Evolutionary conservation across 176 grass and related monocot species (phyloP), one percentile per base, ranked within the genome.

Genomic region (Oryza longistaminata): DNA sequence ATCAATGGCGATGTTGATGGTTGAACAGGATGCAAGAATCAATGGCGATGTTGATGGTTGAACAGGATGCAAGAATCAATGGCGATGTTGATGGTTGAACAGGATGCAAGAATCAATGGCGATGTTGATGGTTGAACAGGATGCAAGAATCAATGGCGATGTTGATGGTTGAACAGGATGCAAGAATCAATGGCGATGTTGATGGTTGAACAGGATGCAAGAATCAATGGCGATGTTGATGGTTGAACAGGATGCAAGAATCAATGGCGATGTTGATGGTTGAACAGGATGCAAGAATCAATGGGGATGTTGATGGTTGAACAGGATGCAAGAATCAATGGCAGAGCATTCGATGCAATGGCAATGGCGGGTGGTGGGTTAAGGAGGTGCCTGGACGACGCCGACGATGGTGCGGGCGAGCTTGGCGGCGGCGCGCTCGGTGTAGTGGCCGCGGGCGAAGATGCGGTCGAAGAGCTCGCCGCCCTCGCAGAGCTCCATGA

Each of bases 401-500:
- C 87, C 79, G 74, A 88, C 85, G 74, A 97, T 94, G 86, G 94
- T 94, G 43, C 69, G 86, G 34, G 81, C 83, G 79, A 94, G 79
- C 83, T 85, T 92, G 68, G 94, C 86, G 19, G 92, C 88, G 26
- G 88, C 92, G 48, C 92, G 88, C 86, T 94, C 92, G 49, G 86
- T 84, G 79, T 94, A 94, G 76, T 86, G 85, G 3, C 83, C 88
- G 13, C 88, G 76, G 66, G 86, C 86, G 50, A 89, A 87, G 71
- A 94, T 89, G 45, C 92, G 85, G 78, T 94, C 92, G 68, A 94
- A 94, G 35, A 94, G 92, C 80, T 94, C 92, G 17, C 92, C 92
- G 25, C 92, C 89, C 73, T 94, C 83, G 69, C 92, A 94, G 53
- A 94, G 82, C 75, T 94, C 92, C 92, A 91, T 91, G 83, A 94